Evolutionary conservation across 495 filamentous ascomycete genomes (phyloP).

Genomic region (Astrothelium subdiscretum): DNA sequence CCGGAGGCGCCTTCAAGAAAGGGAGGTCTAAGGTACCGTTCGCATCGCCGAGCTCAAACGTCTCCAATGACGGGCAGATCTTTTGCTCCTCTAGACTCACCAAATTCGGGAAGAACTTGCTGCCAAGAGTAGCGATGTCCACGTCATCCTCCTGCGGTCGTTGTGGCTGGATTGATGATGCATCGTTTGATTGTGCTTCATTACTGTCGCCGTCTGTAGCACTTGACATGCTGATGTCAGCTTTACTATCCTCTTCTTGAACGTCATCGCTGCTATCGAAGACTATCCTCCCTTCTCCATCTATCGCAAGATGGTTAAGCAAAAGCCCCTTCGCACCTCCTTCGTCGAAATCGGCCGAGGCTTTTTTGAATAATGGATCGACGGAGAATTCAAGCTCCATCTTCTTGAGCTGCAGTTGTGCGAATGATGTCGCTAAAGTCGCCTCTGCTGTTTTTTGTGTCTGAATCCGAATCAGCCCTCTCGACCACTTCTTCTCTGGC

Average conservation of each 20-base stretch:
- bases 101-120: conserved; percentile 81
- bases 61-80: conserved; percentile 90
- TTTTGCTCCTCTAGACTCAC: conserved; percentile 67
- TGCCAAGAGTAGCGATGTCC: conserved; percentile 59
- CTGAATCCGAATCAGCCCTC: conserved; percentile 21
- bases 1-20: conserved; percentile 68
- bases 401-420: conserved; percentile 85
- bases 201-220: conserved; percentile 26
- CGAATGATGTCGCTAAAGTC: conserved; percentile 79
- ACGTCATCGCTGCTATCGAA: conserved; percentile 96
- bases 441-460: conserved; percentile 76
- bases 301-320: conserved; percentile 89
- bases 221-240: conserved; percentile 17
- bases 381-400: conserved; percentile 95
- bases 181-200: conserved; percentile 28
- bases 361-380: conserved; percentile 96
- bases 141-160: conserved; percentile 58
- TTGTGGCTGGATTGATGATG: conserved; percentile 32
- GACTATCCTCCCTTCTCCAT: conserved; percentile 81
- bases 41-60: conserved; percentile 76
- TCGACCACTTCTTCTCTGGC: not conserved
- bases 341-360: conserved; percentile 95
- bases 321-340: conserved; percentile 93
- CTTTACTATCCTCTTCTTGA: conserved; percentile 41
- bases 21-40: conserved; percentile 80